Evolutionary conservation across 192 early-diverging fungal genomes (phyloP), one percentile per base, ranked within the genome.

Genomic region (Entomortierella parvispora): DNA sequence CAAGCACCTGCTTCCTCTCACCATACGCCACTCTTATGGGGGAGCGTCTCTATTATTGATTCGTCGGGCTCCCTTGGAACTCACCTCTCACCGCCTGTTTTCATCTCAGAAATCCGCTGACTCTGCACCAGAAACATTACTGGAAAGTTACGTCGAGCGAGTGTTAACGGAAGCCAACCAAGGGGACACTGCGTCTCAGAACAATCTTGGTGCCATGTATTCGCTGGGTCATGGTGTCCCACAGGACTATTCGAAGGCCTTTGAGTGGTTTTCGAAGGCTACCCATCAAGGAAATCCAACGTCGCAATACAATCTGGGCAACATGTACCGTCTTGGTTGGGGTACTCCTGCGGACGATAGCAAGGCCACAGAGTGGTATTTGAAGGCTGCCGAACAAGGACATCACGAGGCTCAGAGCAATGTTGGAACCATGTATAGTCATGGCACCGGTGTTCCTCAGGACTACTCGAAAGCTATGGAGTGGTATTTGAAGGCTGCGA

Each of bases 331-430:
- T 15, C 15, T 20, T 10, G 49, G 49, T 25, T 22, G 10, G 10
- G 49, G 49, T 25, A 23, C 23, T 51, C 18, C 1, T 22, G 18
- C 15, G 23, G 49, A 51, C 5, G 10, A 22, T 23, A 3, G 1
- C 49, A 51, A 51, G 49, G 49, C n/a, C n/a, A 51, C 23, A 23
- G 23, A 51, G 49, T 51, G 49, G 5, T n/a, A n/a, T n/a, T n/a
- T n/a, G n/a, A n/a, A n/a, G n/a, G n/a, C n/a, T n/a, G n/a, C n/a
- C n/a, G n/a, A 51, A 11, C 9, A 15, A 20, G 49, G 49, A 5
- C 9, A 51, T 5, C 18, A 14, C n/a, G 15, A 15, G n/a, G 49
- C 49, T 22, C 15, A 20, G 15, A 14, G 15, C 49, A 17, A 51
- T 23, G 10, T 51, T 22, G 49, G 49, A 10, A 22, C 15, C 15